phyloP scores from a whole-genome alignment of 441 rosid species.

The Mallotus repandus region DNA sequence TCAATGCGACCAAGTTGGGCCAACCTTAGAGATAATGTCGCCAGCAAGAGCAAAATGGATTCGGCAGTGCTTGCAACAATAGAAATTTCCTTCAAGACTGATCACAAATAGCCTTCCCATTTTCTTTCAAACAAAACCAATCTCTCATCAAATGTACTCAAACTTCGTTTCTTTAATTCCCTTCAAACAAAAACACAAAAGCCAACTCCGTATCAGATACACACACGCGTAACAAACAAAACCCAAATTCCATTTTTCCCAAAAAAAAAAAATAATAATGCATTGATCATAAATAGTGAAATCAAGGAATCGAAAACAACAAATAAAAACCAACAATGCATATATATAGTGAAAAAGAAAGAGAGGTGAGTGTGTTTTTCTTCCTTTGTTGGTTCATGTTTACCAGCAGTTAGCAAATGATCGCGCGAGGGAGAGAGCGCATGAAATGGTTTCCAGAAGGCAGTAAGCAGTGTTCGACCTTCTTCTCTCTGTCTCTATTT shows the following conservation, averaged over 20 bases:
- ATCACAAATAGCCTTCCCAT: conserved; percentile 77
- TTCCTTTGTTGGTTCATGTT: background rate
- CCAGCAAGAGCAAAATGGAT: too few species aligned
- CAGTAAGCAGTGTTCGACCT: background rate
- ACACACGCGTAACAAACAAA: background rate
- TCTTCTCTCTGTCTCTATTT: background rate
- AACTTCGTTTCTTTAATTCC: background rate
- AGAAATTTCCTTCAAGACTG: conserved; percentile 54
- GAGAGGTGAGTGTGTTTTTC: too few species aligned
- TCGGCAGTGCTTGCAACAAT: conserved; percentile 72
- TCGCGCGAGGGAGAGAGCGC: background rate
- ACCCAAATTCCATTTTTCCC: background rate
- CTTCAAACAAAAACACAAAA: conserved; percentile 1
- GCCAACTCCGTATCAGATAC: background rate
- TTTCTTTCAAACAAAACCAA: background rate
- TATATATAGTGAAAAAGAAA: background rate
- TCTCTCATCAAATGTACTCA: background rate
- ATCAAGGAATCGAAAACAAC: background rate
- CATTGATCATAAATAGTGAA: background rate
- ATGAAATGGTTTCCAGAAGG: background rate
- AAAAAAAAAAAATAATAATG: background rate
- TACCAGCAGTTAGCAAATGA: conserved; percentile 10
- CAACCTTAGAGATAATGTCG: conserved; percentile 63
- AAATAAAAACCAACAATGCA: background rate
- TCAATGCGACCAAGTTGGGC: background rate